These are phyloP conservation scores for Takashimella koratensis DNA, from an alignment of 1,284 basidiomycete genomes.

Conservation along the genomic window DNA sequence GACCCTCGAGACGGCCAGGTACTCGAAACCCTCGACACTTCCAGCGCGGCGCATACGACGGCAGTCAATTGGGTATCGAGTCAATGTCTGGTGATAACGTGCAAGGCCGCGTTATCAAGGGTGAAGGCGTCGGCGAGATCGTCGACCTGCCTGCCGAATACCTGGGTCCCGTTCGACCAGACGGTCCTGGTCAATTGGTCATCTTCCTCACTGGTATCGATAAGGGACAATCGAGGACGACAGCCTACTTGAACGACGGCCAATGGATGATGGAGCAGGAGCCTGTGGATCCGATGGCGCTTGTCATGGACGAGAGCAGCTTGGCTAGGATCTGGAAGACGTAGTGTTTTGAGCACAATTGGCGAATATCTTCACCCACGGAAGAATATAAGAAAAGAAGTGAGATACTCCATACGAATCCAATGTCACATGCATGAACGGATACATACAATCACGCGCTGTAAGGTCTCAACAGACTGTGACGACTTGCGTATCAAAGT, in stretches of 20 bases:
- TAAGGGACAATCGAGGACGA: conserved; percentile 38
- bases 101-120: conserved; percentile 20
- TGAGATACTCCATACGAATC: too few species aligned
- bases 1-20: conserved; percentile 24
- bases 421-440: too few species aligned
- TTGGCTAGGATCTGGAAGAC: conserved; percentile 39
- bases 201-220: conserved; percentile 30
- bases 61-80: conserved; percentile 35
- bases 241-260: conserved; percentile 32
- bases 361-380: too few species aligned
- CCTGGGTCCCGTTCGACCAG: conserved; percentile 31
- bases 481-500: too few species aligned
- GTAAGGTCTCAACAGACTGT: too few species aligned
- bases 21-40: conserved; percentile 42
- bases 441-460: too few species aligned
- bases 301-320: conserved; percentile 31
- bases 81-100: conserved; percentile 19
- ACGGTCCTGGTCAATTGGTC: conserved; percentile 34
- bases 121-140: conserved; percentile 16
- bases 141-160: conserved; percentile 42
- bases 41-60: conserved; percentile 38
- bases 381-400: too few species aligned
- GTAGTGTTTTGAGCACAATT: too few species aligned
- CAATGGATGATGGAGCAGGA: conserved; percentile 46
- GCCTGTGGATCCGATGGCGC: conserved; percentile 23